Evolutionary conservation across 225 moss, liverwort and hornwort species (phyloP).

Genomic region (Antitrichia curtipendula): DNA sequence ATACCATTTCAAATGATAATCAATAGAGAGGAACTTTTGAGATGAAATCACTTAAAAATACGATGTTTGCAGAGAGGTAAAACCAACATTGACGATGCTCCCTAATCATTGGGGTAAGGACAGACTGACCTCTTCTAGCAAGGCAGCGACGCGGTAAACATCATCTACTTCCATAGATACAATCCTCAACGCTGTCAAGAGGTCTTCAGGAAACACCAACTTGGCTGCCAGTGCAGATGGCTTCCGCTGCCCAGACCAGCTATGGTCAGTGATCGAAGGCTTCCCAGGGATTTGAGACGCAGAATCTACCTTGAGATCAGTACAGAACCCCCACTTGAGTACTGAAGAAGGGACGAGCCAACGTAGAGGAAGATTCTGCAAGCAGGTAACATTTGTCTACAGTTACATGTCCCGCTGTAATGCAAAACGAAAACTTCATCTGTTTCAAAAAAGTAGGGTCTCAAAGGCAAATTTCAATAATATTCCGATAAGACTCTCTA

Average conservation of each 20-base stretch:
- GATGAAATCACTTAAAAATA: neutral
- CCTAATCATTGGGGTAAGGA: neutral
- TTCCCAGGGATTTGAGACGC: neutral
- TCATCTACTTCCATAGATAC: constrained; percentile 70
- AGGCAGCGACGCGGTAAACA: constrained; percentile 25
- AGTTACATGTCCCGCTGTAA: neutral
- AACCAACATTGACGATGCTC: neutral
- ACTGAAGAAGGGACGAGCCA: constrained; percentile 55
- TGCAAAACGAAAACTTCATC: neutral
- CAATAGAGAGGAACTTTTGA: neutral
- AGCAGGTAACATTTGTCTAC: neutral
- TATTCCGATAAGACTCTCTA: neutral
- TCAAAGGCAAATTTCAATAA: neutral
- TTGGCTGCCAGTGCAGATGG: constrained; percentile 18
- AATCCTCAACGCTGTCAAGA: constrained; percentile 64
- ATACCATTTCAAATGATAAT: neutral
- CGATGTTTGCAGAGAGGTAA: neutral
- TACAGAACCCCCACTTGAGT: constrained; percentile 24
- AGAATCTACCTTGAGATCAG: neutral
- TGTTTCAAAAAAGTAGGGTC: neutral
- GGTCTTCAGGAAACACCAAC: constrained; percentile 82
- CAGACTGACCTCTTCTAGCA: constrained; percentile 67
- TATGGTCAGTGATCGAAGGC: constrained; percentile 15
- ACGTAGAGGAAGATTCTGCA: constrained; percentile 65
- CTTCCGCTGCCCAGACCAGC: constrained; percentile 44